Evolutionary conservation across 805 yeast genomes (phyloP).

Genomic region (Yarrowia divulgata): DNA sequence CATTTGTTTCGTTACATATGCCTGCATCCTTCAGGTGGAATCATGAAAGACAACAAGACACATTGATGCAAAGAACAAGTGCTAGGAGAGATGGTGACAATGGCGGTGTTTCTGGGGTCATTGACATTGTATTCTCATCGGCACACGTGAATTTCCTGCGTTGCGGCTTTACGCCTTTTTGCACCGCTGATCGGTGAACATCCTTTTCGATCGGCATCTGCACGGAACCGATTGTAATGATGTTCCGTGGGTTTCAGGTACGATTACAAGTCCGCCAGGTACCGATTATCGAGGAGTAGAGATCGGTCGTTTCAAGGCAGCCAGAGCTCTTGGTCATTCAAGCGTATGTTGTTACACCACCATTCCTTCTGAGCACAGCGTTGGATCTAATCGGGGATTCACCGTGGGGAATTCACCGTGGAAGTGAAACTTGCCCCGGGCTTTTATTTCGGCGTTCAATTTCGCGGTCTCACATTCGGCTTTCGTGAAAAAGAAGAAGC

Average conservation of each 20-base stretch:
- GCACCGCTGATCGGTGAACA: constrained; percentile 1
- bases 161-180: background rate
- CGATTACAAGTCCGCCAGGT: too few species aligned
- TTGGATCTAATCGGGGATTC: too few species aligned
- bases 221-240: constrained; percentile 5
- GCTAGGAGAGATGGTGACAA: background rate
- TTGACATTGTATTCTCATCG: background rate
- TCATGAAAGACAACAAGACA: background rate
- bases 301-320: too few species aligned
- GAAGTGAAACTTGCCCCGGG: too few species aligned
- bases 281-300: too few species aligned
- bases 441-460: too few species aligned
- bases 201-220: constrained; percentile 1
- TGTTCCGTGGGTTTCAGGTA: background rate
- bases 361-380: too few species aligned
- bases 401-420: too few species aligned
- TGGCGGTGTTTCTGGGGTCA: background rate
- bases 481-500: too few species aligned
- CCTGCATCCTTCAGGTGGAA: background rate
- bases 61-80: background rate
- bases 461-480: too few species aligned
- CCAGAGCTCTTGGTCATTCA: too few species aligned
- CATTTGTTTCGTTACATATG: background rate
- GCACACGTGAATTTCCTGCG: constrained; percentile 27
- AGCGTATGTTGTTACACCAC: too few species aligned